Base-by-base conservation (phyloP, 495 filamentous ascomycete genomes). In the Elasticomyces elasticus region DNA sequence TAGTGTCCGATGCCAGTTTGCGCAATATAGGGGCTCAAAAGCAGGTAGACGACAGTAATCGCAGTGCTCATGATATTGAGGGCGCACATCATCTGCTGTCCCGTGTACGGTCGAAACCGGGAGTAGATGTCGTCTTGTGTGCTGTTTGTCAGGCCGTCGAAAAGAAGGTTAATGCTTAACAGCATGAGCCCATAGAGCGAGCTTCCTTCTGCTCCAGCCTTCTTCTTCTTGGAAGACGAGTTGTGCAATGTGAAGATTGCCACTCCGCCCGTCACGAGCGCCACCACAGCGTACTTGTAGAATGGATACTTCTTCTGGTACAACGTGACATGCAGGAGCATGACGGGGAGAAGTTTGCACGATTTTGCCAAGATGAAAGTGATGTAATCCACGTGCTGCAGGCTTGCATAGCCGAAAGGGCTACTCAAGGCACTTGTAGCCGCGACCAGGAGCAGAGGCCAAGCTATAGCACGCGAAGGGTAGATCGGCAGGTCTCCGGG, bases 71-170 rank as follows among this genome's bases (percentile, higher is more conserved):
- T 80, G 28, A 94, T 68, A 62, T 96, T 97, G 63, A 95, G 87
- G n/a, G 91, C 94, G 54, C 88, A 88, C 92, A 98, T 98, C 92
- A 98, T 97, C 78, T 97, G 94, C 48, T 91, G 89, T 1, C 94
- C 94, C 13, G 79, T 76, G 69, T 89, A 94, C 19, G 80, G 76
- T 58, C 79, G 80, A 69, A 85, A 89, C 9, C 80, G 78, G 49
- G 66, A 67, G 69, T 96, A 96, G 70, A 98, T 87, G 68, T 95
- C 83, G 68, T 98, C 92, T 74, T 98, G 92, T 26, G 89, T 95
- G 47, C 82, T 87, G 67, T 98, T 98, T 40, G 91, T 97, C 53
- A 98, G 76, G 49, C 92, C 92, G 69, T 98, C 92, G 61, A 98
- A 87, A 19, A 98, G 78, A 40, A 98, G 77, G 62, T 98, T 98